Conservation (phyloP, 805 yeast species). For the Cephaloascus fragrans region DNA sequence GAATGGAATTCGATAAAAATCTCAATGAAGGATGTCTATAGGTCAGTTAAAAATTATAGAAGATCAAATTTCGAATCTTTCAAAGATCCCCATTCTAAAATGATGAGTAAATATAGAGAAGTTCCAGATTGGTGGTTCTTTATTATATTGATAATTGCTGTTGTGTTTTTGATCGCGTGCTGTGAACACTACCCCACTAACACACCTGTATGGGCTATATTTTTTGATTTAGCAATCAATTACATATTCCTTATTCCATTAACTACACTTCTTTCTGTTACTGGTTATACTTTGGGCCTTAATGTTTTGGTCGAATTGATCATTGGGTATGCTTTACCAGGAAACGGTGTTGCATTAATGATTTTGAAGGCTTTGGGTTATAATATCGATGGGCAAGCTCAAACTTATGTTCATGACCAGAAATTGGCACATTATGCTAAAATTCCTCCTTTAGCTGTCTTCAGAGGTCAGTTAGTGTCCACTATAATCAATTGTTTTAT, state of each 20-base stretch:
- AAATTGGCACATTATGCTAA: slow-evolving; percentile 59
- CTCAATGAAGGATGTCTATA: slow-evolving; percentile 25
- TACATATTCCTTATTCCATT: slow-evolving; percentile 42
- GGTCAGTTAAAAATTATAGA: slow-evolving; percentile 8
- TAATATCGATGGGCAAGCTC: slow-evolving; percentile 57
- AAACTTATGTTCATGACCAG: slow-evolving; percentile 49
- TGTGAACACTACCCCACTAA: slow-evolving; percentile 33
- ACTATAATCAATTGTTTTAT: slow-evolving; percentile 34
- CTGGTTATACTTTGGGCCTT: slow-evolving; percentile 26
- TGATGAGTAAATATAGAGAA: slow-evolving; percentile 1
- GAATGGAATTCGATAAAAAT: slow-evolving; percentile 32
- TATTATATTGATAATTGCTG: slow-evolving; percentile 2
- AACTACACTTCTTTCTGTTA: slow-evolving; percentile 29
- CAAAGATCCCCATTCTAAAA: slow-evolving; percentile 31
- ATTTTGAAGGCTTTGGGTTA: slow-evolving; percentile 43
- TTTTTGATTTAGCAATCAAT: slow-evolving; percentile 42
- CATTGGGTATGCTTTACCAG: slow-evolving; percentile 46
- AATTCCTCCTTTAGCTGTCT: slow-evolving; percentile 51
- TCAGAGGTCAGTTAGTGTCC: slow-evolving; percentile 38
- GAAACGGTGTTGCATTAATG: slow-evolving; percentile 45
- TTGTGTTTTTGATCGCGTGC: slow-evolving; percentile 11
- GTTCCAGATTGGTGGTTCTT: slow-evolving; percentile 6
- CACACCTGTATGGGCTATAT: slow-evolving; percentile 53
- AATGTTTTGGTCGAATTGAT: slow-evolving; percentile 48
- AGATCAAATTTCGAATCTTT: too few species aligned